Evolutionary conservation across 805 yeast species (phyloP).

Genomic region (Suhomyces vadensis): DNA sequence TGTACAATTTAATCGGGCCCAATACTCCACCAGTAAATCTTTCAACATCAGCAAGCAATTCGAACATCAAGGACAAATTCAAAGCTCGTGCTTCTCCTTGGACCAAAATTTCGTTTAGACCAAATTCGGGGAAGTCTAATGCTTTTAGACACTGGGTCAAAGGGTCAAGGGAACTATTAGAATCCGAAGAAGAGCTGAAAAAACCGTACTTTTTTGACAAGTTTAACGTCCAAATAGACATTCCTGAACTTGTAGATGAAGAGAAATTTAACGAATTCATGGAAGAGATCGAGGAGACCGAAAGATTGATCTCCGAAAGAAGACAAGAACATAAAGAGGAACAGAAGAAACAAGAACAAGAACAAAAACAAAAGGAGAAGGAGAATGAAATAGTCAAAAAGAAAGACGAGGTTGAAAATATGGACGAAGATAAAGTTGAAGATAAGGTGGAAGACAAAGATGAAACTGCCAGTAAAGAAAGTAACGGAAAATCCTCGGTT

Average conservation of each 20-base stretch:
- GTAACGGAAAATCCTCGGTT: constrained; percentile 1
- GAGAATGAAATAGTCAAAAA: constrained; percentile 6
- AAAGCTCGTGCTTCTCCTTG: constrained; percentile 78
- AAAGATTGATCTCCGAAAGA: constrained; percentile 13
- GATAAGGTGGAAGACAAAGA: constrained; percentile 9
- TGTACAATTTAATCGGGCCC: constrained; percentile 85
- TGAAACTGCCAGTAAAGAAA: constrained; percentile 2
- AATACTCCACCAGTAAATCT: constrained; percentile 78
- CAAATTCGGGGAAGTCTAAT: constrained; percentile 48
- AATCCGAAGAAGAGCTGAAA: constrained; percentile 26
- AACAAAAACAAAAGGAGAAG: constrained; percentile 14
- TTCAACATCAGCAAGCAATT: constrained; percentile 23
- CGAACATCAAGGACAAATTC: constrained; percentile 66
- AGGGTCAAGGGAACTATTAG: constrained; percentile 55
- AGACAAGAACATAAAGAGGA: constrained; percentile 16
- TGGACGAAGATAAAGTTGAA: constrained; percentile 15
- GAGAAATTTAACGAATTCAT: constrained; percentile 57
- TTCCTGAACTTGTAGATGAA: constrained; percentile 67
- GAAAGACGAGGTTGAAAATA: constrained; percentile 10
- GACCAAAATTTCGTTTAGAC: constrained; percentile 64
- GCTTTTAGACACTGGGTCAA: constrained; percentile 82
- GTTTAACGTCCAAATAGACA: constrained; percentile 64
- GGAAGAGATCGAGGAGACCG: constrained; percentile 37
- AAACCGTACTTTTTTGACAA: constrained; percentile 69
- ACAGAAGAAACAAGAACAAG: constrained; percentile 4